Evolutionary conservation across 306 rosid species (phyloP).

Genomic region (Sesbania bispinosa): DNA sequence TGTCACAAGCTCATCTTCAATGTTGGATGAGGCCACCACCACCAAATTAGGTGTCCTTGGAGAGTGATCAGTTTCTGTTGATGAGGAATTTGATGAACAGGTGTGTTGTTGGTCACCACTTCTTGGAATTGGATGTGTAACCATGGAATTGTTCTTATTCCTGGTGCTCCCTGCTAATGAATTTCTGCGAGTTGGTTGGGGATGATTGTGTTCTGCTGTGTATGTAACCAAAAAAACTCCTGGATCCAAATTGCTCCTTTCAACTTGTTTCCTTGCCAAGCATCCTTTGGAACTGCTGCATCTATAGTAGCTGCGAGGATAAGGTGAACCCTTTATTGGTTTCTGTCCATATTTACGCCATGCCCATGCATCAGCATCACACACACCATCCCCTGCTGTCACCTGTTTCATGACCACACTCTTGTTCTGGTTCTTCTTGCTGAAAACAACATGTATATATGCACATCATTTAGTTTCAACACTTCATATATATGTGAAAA

Average conservation of each 20-base stretch:
- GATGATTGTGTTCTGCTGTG: conserved; percentile 77
- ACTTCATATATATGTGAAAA: neutral
- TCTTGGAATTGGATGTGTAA: neutral
- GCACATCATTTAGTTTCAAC: neutral
- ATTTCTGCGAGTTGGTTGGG: conserved; percentile 54
- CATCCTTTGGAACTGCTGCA: conserved; percentile 93
- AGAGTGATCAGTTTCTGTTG: neutral
- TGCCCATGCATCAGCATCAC: conserved; percentile 74
- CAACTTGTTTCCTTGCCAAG: conserved; percentile 82
- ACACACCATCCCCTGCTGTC: conserved; percentile 40
- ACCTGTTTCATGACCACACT: conserved; percentile 58
- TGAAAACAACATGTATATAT: conserved; percentile 8
- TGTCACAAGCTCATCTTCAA: conserved; percentile 17
- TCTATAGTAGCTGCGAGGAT: conserved; percentile 86
- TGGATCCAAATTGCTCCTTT: conserved; percentile 63
- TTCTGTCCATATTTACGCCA: conserved; percentile 98
- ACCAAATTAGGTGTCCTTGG: conserved; percentile 5
- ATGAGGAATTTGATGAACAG: neutral
- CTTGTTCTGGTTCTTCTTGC: conserved; percentile 63
- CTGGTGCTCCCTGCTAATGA: conserved; percentile 32
- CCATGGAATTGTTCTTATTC: conserved; percentile 17
- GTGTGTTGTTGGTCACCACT: neutral
- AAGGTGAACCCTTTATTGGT: conserved; percentile 92
- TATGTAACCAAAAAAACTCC: conserved; percentile 58
- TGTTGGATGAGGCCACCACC: neutral